phyloP scores from a whole-genome alignment of 192 early-diverging fungal species.

The Rhizoclosmatium sp. region DNA sequence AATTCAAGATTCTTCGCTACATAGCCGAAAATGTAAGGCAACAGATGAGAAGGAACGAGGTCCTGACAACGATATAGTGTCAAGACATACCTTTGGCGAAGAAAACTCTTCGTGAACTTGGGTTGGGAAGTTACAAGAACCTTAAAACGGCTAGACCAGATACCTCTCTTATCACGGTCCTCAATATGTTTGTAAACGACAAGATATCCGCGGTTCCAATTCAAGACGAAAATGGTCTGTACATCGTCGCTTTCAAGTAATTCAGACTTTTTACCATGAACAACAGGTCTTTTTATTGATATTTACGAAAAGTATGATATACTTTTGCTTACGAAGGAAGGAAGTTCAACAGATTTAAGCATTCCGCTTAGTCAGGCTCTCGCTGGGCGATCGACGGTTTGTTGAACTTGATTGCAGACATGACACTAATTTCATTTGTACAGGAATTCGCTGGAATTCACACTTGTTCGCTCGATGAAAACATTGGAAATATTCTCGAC shows the following conservation, averaged over 20 bases:
- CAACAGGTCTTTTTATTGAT: constrained; percentile 80
- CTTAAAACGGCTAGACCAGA: constrained; percentile 81
- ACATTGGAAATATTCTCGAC: constrained; percentile 86
- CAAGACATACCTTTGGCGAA: constrained; percentile 33
- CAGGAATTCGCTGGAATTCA: constrained; percentile 94
- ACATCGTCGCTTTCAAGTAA: constrained; percentile 9
- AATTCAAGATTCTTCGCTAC: constrained; percentile 87
- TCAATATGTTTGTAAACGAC: constrained; percentile 91
- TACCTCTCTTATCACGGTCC: constrained; percentile 86
- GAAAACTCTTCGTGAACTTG: constrained; percentile 73
- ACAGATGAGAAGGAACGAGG: not conserved
- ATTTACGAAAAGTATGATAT: constrained; percentile 98
- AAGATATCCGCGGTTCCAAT: constrained; percentile 94
- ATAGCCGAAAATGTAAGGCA: constrained; percentile 80
- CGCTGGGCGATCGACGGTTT: constrained; percentile 69
- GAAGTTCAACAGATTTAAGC: constrained; percentile 78
- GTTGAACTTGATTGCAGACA: not conserved
- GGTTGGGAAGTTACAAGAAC: constrained; percentile 88
- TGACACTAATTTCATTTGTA: not conserved
- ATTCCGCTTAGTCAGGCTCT: constrained; percentile 89
- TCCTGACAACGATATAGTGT: not conserved
- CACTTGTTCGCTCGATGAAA: constrained; percentile 87
- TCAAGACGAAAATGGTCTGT: constrained; percentile 78
- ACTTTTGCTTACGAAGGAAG: constrained; percentile 81
- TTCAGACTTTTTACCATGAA: not conserved